Conservation (phyloP, 1,139 yeast species). For the Diutina rugosa region DNA sequence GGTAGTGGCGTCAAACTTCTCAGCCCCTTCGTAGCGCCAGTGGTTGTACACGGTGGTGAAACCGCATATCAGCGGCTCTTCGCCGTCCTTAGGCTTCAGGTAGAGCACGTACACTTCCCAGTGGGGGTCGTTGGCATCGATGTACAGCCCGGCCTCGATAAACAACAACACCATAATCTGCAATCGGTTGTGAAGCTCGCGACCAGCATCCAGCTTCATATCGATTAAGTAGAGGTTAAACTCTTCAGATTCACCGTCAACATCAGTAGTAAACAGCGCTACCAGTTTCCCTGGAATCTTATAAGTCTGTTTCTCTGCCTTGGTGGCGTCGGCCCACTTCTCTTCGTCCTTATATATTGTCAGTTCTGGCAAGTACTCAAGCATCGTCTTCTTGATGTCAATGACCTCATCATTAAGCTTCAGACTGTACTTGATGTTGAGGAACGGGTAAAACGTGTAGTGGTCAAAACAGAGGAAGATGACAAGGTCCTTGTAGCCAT, state of each 20-base stretch:
- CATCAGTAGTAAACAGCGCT: slow-evolving; percentile 19
- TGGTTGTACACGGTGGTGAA: slow-evolving; percentile 77
- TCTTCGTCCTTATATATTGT: slow-evolving; percentile 51
- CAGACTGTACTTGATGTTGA: slow-evolving; percentile 42
- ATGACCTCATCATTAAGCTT: slow-evolving; percentile 35
- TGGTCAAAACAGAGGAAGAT: slow-evolving; percentile 36
- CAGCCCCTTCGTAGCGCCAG: slow-evolving; percentile 57
- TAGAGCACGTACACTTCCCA: slow-evolving; percentile 57
- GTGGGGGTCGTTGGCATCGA: slow-evolving; percentile 58
- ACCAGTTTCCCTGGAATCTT: slow-evolving; percentile 37
- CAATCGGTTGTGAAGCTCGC: slow-evolving; percentile 52
- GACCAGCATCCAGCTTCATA: slow-evolving; percentile 24
- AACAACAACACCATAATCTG: slow-evolving; percentile 71
- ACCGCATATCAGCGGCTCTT: slow-evolving; percentile 44
- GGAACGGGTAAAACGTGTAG: slow-evolving; percentile 30
- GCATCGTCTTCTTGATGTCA: slow-evolving; percentile 38
- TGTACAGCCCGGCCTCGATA: slow-evolving; percentile 90
- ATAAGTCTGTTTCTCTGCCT: slow-evolving; percentile 30
- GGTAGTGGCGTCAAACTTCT: slow-evolving; percentile 38
- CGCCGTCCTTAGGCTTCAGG: slow-evolving; percentile 21
- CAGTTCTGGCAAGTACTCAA: slow-evolving; percentile 47
- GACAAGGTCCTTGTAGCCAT: slow-evolving; percentile 64
- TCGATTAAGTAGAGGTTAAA: slow-evolving; percentile 25
- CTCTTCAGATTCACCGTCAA: slow-evolving; percentile 7
- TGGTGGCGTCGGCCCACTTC: slow-evolving; percentile 48